Conservation (phyloP, 1,284 basidiomycete genomes). For the Leccinum huronense region DNA sequence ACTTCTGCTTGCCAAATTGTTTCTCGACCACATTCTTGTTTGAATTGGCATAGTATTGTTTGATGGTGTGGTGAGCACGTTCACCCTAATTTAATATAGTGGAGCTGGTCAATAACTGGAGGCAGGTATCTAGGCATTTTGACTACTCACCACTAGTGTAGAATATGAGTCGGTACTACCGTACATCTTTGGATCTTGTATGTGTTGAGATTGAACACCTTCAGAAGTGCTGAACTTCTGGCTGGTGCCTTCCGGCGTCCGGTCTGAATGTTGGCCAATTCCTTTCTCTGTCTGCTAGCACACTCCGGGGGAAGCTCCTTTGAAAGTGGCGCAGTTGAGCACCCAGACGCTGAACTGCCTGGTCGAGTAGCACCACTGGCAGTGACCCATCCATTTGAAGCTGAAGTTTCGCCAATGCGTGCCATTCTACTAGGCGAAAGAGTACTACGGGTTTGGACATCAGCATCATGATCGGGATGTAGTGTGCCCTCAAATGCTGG, state of each 20-base stretch:
- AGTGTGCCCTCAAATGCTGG: not conserved
- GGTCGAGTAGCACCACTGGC: not conserved
- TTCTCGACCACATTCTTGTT: too few species aligned
- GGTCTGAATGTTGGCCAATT: not conserved
- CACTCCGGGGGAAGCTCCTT: not conserved
- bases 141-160: not conserved
- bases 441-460: not conserved
- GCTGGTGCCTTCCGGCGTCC: not conserved
- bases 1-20: too few species aligned
- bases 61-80: too few species aligned
- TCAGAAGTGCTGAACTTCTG: not conserved
- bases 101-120: too few species aligned
- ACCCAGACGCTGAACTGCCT: not conserved
- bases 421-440: not conserved
- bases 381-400: not conserved
- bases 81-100: not conserved
- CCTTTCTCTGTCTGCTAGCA: not conserved
- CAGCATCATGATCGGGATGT: not conserved
- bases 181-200: not conserved
- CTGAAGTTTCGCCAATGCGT: not conserved
- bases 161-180: not conserved
- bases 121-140: too few species aligned
- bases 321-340: not conserved
- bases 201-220: too few species aligned
- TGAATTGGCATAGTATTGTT: too few species aligned